Evolutionary conservation across 345 rosid genomes (phyloP), one percentile per base, ranked within the genome.

Genomic region (Eucalyptus pauciflora): DNA sequence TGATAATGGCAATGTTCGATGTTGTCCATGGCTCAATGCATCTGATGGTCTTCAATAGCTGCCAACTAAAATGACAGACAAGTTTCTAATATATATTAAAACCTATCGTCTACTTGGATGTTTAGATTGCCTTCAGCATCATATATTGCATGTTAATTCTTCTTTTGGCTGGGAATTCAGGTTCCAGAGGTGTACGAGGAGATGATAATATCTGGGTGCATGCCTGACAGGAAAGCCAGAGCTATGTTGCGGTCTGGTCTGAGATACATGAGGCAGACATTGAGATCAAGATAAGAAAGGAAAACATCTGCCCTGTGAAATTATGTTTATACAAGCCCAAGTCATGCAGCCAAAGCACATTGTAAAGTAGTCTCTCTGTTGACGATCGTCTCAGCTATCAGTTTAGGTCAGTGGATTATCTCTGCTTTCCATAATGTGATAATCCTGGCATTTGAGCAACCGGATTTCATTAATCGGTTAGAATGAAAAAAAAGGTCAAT

Each of bases 191-290:
- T 98, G 85, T 98, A 96, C 43, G 98, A 97, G 90, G 99, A 98
- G 93, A 96, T 98, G 99, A 94, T 96, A 87, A 79, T 93, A 94
- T 93, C 96, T 54, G 99, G 98, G 14, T 96, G 96, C 94, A 94
- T 91, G 91, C 98, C 99, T 25, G 99, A 98, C 89, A 93, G 95
- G 88, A 98, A 97, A 93, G 98, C 99, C 86, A 94, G 98, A 93
- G 97, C 96, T 50, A 98, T 98, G 99, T 90, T 98, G 85, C 97
- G 99, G 45, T 96, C 99, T 90, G 99, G 98, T 90, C 92, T 98
- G 86, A 95, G 93, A 93, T 97, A 96, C 93, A 95, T 96, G 99
- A 98, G 93, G 91, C 98, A 95, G 92, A 88, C 94, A 17, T 89
- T 98, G 89, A 92, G 89, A 46, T 37, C 91, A 29, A 87, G 43